Evolutionary conservation across 2,329 filamentous ascomycete genomes (phyloP), one percentile per base, ranked within the genome.

Genomic region (Capronia americana): DNA sequence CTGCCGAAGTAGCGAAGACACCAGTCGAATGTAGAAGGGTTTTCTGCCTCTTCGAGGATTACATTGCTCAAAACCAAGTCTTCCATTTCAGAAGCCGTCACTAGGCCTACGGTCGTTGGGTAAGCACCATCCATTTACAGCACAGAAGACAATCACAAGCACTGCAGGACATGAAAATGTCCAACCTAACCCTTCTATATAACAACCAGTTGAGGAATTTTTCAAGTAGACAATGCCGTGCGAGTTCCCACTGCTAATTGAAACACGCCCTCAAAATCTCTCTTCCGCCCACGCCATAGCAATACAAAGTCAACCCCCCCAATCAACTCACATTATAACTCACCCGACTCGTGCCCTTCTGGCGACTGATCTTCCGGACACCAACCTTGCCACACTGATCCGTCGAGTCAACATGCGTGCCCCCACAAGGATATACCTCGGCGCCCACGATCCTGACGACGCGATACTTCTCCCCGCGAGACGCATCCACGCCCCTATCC

Each of bases 361-460:
- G 82, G 76, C 88, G 82, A 68, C 83, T 83, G 62, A 92, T 89
- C 79, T 89, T 91, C 80, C 83, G 88, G 3, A 92, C 87, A 2
- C 79, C 85, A 4, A 87, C 86, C 74, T 84, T 83, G 0, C 88
- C 87, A 72, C 85, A 87, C 66, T 83, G 71, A 64, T 84, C 81
- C 23, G 88, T 89, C 20, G 79, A 83, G 32, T 84, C 80, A 3
- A 92, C 89, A 79, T 92, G 90, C 28, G 90, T 92, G 0, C 90
- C 90, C 7, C 90, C 90, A 75, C 90, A 92, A 0, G 90, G 89
- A 79, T 92, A 92, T 28, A 84, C 84, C 71, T 89, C 90, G 0
- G 86, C 84, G 0, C 89, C 89, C 0, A 87, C 85, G 66, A 92
- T 90, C 65, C 86, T 84, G 26, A 92, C 89, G 0, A 92, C 88